phyloP scores from a whole-genome alignment of 2,329 filamentous ascomycete genomes.

The Periglandula ipomoeae region DNA sequence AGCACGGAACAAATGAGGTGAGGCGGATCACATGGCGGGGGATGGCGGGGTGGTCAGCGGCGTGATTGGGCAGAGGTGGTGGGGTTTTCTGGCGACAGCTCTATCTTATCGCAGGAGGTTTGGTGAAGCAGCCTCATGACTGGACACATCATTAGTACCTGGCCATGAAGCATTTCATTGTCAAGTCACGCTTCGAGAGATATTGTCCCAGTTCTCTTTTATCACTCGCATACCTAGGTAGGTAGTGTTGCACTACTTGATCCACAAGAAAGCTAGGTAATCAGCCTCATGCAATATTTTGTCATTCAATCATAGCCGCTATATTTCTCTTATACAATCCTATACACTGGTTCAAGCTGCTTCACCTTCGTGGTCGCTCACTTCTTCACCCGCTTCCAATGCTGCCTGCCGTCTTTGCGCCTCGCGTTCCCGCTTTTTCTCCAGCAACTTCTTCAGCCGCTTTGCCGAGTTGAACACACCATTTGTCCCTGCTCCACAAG shows the following conservation, averaged over 20 bases:
- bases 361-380: constrained; percentile 33
- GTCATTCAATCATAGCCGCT: not conserved
- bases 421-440: constrained; percentile 57
- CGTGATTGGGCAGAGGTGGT: not conserved
- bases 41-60: constrained; percentile 7
- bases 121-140: not conserved
- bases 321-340: not conserved
- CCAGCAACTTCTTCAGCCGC: constrained; percentile 70
- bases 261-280: not conserved
- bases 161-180: not conserved
- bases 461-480: constrained; percentile 88
- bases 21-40: constrained; percentile 22
- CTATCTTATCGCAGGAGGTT: not conserved
- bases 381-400: constrained; percentile 40
- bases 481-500: constrained; percentile 74
- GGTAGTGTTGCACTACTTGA: too few relatives aligned
- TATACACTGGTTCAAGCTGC: not conserved
- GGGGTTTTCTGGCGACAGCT: not conserved
- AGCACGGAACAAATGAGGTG: constrained; percentile 8
- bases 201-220: not conserved
- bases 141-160: not conserved
- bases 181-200: not conserved
- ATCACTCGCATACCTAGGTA: too few relatives aligned
- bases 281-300: not conserved
- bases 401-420: constrained; percentile 47